Percentiles rank a stretch among this genome's conserved stretches.
Evolutionary conservation across 164 flowering plant genomes (phyloP).

Genomic region (Chimonanthus praecox): DNA sequence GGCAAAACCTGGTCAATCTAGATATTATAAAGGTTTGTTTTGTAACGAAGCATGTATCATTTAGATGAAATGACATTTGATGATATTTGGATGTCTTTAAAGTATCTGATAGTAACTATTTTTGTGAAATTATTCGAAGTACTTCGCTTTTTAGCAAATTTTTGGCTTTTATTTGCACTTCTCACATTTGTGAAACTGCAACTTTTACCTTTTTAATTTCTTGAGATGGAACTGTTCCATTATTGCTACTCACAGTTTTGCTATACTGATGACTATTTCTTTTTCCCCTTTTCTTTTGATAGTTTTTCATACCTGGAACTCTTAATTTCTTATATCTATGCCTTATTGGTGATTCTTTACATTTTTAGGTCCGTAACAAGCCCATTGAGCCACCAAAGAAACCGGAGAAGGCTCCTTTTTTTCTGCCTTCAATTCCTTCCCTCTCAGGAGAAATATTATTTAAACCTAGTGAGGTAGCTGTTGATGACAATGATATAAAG

Average conservation of each 20-base stretch:
- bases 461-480: slow-evolving; percentile 37
- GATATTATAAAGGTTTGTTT: slow-evolving; percentile 77
- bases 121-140: neutral
- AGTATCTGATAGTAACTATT: neutral
- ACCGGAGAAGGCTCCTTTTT: slow-evolving; percentile 90
- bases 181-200: no score
- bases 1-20: slow-evolving; percentile 90
- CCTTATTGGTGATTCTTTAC: neutral
- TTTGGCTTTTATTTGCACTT: neutral
- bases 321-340: neutral
- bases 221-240: neutral
- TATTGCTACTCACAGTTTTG: neutral
- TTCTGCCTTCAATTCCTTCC: slow-evolving; percentile 87
- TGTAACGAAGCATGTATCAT: neutral
- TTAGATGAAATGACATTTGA: neutral
- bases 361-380: slow-evolving; percentile 70
- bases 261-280: neutral
- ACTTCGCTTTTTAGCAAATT: neutral
- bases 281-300: neutral
- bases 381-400: slow-evolving; percentile 96
- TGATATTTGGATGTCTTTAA: neutral
- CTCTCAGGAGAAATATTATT: slow-evolving; percentile 79
- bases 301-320: neutral
- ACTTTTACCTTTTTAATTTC: no score
- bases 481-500: slow-evolving; percentile 26